Conservation (phyloP, 108 stramenopile genomes). For the Pseudonitzschia multiseries region DNA sequence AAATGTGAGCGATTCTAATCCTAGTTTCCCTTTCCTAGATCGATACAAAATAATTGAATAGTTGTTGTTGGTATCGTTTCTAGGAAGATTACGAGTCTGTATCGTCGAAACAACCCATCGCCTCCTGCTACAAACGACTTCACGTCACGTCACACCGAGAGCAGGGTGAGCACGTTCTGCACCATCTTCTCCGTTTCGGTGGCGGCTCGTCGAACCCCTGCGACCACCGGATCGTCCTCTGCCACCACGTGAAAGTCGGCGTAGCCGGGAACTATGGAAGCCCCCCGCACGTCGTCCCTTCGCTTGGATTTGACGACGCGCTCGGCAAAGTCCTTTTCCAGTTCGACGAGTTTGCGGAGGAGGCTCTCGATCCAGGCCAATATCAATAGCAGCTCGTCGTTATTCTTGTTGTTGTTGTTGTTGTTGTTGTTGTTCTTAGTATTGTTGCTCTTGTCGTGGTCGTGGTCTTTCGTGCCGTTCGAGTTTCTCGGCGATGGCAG, state of each 20-base stretch:
- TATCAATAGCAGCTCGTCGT: background rate
- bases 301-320: slow-evolving; percentile 66
- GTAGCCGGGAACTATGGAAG: slow-evolving; percentile 75
- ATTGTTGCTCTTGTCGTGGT: too few species aligned
- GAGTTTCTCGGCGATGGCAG: background rate
- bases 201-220: slow-evolving; percentile 37
- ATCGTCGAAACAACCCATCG: too few species aligned
- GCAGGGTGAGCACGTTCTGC: too few species aligned
- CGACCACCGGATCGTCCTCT: slow-evolving; percentile 65
- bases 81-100: too few species aligned
- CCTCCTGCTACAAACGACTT: too few species aligned
- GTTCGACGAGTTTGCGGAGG: slow-evolving; percentile 42
- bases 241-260: slow-evolving; percentile 59
- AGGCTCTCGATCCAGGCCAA: background rate
- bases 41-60: too few species aligned
- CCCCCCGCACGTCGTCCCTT: slow-evolving; percentile 81
- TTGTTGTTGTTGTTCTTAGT: background rate
- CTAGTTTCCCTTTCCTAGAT: too few species aligned
- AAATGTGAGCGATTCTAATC: too few species aligned
- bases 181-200: background rate
- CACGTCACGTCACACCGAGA: too few species aligned
- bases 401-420: background rate
- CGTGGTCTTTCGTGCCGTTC: too few species aligned
- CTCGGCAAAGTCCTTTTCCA: slow-evolving; percentile 66
- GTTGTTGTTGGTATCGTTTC: too few species aligned